phyloP scores from a whole-genome alignment of 75 land plant genomes.

The Pinus taeda region DNA sequence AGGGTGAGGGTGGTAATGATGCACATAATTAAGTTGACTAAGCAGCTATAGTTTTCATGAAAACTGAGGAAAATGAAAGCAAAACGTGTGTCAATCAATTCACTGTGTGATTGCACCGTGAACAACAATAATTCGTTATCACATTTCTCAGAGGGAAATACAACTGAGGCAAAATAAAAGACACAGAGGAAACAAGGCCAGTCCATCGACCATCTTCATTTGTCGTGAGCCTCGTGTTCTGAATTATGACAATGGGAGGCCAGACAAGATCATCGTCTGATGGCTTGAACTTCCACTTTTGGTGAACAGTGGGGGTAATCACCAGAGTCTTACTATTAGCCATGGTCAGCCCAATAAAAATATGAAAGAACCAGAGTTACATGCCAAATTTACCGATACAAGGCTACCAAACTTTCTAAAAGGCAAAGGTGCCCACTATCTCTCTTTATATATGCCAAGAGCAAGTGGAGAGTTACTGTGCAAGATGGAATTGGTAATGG shows the following conservation, averaged over 20 bases:
- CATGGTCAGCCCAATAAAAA: not conserved
- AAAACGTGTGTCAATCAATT: too few species aligned
- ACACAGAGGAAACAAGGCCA: slow-evolving; percentile 10
- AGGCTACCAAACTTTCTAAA: too few species aligned
- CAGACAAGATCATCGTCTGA: slow-evolving; percentile 21
- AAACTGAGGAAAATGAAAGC: not conserved
- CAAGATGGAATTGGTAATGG: too few species aligned
- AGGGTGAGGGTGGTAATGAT: not conserved
- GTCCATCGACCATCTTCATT: slow-evolving; percentile 30
- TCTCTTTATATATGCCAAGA: too few species aligned
- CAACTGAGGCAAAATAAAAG: not conserved
- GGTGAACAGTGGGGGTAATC: not conserved
- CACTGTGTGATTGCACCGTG: not conserved
- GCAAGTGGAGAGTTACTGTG: too few species aligned
- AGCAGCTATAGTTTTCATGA: not conserved
- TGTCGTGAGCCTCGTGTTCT: slow-evolving; percentile 28
- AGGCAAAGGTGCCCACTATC: too few species aligned
- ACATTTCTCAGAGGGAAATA: not conserved
- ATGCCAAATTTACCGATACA: too few species aligned
- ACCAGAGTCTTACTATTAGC: too few species aligned
- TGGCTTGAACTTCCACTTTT: not conserved
- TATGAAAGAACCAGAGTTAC: too few species aligned
- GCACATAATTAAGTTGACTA: not conserved
- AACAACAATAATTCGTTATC: not conserved
- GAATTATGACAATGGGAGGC: slow-evolving; percentile 30